These are phyloP conservation scores for Globisporangium emineosum DNA, from an alignment of 352 stramenopile species.

Conservation along the genomic window DNA sequence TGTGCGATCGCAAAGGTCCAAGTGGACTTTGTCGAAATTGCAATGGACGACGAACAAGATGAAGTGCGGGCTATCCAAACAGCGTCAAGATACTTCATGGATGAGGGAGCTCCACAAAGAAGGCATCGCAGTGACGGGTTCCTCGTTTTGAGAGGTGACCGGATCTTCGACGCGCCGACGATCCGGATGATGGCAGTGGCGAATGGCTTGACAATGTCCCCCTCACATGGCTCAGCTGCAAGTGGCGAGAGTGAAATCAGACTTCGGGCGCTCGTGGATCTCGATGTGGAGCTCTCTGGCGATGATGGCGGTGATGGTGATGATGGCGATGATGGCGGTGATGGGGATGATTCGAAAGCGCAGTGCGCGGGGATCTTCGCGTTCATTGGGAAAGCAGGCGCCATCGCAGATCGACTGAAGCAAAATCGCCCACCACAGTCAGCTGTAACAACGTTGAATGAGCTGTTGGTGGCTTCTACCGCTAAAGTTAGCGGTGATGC, in stretches of 20 bases:
- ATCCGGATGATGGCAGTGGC: constrained; percentile 25
- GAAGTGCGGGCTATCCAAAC: constrained; percentile 3
- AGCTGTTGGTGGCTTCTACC: not conserved
- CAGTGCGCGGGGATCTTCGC: constrained; percentile 21
- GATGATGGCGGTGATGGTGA: not conserved
- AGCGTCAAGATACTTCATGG: not conserved
- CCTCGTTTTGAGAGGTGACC: constrained; percentile 15
- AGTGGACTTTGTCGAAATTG: constrained; percentile 15
- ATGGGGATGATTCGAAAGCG: not conserved
- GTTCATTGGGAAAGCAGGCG: constrained; percentile 3
- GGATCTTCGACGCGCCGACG: constrained; percentile 24
- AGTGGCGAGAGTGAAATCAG: not conserved
- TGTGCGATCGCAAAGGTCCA: constrained; percentile 8
- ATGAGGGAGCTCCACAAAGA: not conserved
- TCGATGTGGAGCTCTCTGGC: constrained; percentile 20
- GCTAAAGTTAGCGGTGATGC: not conserved
- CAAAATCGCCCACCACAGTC: not conserved
- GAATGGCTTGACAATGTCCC: not conserved
- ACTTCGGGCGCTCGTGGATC: constrained; percentile 21
- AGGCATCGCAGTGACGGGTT: constrained; percentile 17
- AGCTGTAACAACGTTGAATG: not conserved
- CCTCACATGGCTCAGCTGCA: not conserved
- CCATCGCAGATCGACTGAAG: not conserved
- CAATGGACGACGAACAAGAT: not conserved
- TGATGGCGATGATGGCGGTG: not conserved